Evolutionary conservation across 2,329 filamentous ascomycete species (phyloP), one percentile per base, ranked within the genome.

Genomic region (Colletotrichum somersetense): DNA sequence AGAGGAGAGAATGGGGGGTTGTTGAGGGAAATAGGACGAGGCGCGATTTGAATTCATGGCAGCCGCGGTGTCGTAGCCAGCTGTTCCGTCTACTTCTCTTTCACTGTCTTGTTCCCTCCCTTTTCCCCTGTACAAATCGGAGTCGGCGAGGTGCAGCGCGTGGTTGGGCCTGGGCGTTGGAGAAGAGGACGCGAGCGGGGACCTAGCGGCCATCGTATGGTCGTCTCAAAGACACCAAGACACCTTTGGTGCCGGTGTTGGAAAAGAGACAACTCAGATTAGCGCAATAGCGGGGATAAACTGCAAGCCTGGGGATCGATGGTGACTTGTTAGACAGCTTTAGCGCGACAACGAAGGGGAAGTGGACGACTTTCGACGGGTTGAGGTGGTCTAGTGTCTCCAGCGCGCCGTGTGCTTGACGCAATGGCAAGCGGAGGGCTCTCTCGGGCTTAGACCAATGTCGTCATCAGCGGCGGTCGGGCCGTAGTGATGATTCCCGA

Each of bases 11-110:
- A 52, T 46, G 48, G 46, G 20, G 33, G 68, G 69, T 62, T 59
- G 69, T 55, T 70, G 70, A 50, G 70, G 66, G 53, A 72, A 68
- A 61, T 70, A 72, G 38, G 64, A 71, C 12, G 72, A 65, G 53
- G 52, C 73, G 62, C 42, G 56, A 64, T 69, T 73, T 59, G 70
- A 57, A 52, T 66, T 73, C 64, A 46, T 42, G 55, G 56, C 48
- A 44, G 56, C n/a, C 30, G 61, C 53, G 55, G 55, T 46, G 57
- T 55, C 35, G 58, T 56, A 23, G 38, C 26, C 48, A 42, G 23
- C 44, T 62, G 33, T 35, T 18, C 23, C 30, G 20, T 71, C 59
- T 56, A 66, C 6, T n/a, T 62, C 62, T 44, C 35, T 33, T 66
- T 57, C 58, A 26, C 38, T n/a, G n/a, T 62, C 67, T 35, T n/a